Base-by-base conservation (phyloP, 768 basidiomycete genomes). In the Brasilioporus rufonigricans region DNA sequence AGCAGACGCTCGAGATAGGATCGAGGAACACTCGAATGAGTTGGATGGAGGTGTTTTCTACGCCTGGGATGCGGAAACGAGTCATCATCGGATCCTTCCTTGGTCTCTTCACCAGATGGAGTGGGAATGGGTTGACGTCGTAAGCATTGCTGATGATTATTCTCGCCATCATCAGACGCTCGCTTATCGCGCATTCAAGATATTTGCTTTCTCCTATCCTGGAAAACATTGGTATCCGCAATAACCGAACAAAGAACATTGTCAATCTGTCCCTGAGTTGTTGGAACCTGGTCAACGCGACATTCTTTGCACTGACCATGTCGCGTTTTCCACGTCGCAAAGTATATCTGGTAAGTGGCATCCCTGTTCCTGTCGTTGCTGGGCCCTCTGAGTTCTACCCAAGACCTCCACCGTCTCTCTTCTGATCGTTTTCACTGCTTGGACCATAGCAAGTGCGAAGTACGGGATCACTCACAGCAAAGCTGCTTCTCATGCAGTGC, bases 1-100 rank as follows among this genome's bases (percentile, higher is more conserved):
- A 82, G 64, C 72, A 75, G 54, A 84, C 83, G 0, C 63, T 85
- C 3, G 75, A 79, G 58, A 23, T 26, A 7, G 63, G 60, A 23
- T 27, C 57, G 29, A 62, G 38, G 16, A 44, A 27, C 5, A 19
- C 61, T 2, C 21, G 33, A 9, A 46, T 38, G 26, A 44, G 7
- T 31, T 27, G 7, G 31, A 58, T 18, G 4, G 44, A 19, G 1
- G 1, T 43, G 5, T 38, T 66, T 24, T 63, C 52, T 3, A 46
- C 58, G 0, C 43, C 52, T 3, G 64, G 56, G 35, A 61, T 61
- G 55, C 55, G 56, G 11, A 66, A 50, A 33, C 63, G 64, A 14
- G 39, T 62, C n/a, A 11, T 46, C 14, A 48, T 65, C 1, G 36
- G 55, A 23, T 16, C 52, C 6, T 58, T 58, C 44, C 52, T 66